phyloP scores from a whole-genome alignment of 2,329 filamentous ascomycete species.

The Fusarium setosum region DNA sequence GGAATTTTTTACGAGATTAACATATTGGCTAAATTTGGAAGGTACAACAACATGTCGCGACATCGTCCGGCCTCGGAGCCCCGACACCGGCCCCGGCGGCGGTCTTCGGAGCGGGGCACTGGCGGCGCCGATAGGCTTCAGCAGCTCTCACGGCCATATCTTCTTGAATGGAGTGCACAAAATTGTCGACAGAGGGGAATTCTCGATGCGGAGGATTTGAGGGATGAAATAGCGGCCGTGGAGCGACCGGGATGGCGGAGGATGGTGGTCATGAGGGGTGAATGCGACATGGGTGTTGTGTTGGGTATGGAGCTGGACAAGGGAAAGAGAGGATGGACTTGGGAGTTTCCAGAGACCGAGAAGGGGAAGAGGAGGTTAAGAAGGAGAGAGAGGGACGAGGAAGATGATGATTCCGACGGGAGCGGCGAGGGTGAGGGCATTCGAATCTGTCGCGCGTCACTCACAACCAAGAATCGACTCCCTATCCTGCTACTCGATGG shows the following conservation, averaged over 20 bases:
- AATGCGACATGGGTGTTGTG: constrained; percentile 33
- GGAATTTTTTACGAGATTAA: too few relatives aligned
- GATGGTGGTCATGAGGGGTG: constrained; percentile 36
- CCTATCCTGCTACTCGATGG: constrained; percentile 40
- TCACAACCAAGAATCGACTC: constrained; percentile 32
- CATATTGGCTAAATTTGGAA: too few relatives aligned
- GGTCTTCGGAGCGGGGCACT: constrained; percentile 36
- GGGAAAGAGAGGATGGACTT: constrained; percentile 30
- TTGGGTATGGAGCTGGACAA: constrained; percentile 32
- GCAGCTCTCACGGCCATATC: constrained; percentile 31
- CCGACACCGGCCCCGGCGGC: constrained; percentile 29
- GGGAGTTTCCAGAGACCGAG: constrained; percentile 40
- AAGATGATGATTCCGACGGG: background rate
- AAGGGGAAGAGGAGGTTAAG: background rate
- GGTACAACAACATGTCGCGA: constrained; percentile 27
- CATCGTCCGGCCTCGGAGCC: constrained; percentile 28
- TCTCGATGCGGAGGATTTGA: constrained; percentile 23
- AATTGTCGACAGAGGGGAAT: constrained; percentile 34
- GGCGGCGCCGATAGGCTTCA: constrained; percentile 4
- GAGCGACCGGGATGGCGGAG: constrained; percentile 35
- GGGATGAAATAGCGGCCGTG: constrained; percentile 28
- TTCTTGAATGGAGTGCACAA: constrained; percentile 40
- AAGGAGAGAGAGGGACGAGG: background rate
- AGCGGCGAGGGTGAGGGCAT: constrained; percentile 24
- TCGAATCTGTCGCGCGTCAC: constrained; percentile 37